Percentiles rank a stretch among this genome's conserved stretches.
Evolutionary conservation across 345 rosid species (phyloP).

Genomic region (Populus euphratica): DNA sequence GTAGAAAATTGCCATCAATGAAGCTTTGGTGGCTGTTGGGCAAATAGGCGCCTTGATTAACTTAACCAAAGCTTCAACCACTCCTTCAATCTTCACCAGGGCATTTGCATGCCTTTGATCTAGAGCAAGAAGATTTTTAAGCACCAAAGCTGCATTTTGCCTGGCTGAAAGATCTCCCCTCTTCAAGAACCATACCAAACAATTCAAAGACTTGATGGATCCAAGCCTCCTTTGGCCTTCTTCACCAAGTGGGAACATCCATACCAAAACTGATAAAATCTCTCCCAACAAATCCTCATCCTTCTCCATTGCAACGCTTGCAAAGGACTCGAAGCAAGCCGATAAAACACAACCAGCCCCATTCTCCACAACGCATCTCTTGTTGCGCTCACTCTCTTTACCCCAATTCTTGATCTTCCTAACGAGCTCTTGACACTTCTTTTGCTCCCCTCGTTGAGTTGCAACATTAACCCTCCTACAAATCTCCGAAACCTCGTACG

Average conservation of each 20-base stretch:
- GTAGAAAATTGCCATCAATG: conserved; percentile 23
- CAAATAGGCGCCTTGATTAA: conserved; percentile 31
- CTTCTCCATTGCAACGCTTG: conserved; percentile 16
- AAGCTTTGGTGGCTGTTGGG: conserved; percentile 30
- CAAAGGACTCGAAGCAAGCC: conserved; percentile 26
- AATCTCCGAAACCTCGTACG: conserved; percentile 23
- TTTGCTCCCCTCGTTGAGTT: conserved; percentile 15
- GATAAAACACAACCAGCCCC: conserved; percentile 22
- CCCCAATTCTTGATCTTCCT: conserved; percentile 30
- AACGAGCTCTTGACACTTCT: conserved; percentile 25
- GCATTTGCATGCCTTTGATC: background rate
- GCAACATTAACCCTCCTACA: conserved; percentile 20
- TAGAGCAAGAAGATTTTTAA: conserved; percentile 21
- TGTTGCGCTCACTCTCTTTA: conserved; percentile 36
- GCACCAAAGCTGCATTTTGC: conserved; percentile 25
- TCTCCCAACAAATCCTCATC: conserved; percentile 22
- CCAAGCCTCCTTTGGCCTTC: conserved; percentile 27
- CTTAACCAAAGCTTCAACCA: conserved; percentile 18
- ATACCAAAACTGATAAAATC: conserved; percentile 25
- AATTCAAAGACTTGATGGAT: conserved; percentile 14
- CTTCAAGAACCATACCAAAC: conserved; percentile 25
- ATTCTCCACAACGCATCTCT: conserved; percentile 18
- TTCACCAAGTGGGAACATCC: conserved; percentile 23
- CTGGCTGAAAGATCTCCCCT: conserved; percentile 28
- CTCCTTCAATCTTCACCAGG: conserved; percentile 16